Base-by-base conservation (phyloP, 1,284 basidiomycete genomes). In the Rhodotorula glutinis region DNA sequence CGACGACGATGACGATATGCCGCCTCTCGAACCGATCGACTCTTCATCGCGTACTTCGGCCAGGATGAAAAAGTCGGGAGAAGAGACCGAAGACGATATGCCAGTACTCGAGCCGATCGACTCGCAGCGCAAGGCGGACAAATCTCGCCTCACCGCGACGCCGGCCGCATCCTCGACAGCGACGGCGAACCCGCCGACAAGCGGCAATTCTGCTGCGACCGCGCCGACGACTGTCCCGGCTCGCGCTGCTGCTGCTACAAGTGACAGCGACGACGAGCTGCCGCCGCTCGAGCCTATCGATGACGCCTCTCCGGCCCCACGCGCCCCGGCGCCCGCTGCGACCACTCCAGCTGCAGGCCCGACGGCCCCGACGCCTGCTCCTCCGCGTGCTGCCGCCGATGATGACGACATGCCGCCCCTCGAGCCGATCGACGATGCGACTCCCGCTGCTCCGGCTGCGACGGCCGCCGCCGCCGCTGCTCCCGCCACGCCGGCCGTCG, bases 271-370 rank as follows among this genome's bases (percentile, higher is more conserved):
- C 30, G 56, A 54, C 21, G 62, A 63, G 7, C 43, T 63, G 62
- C 62, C 62, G 8, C 27, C 44, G 5, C 44, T 62, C 23, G 65
- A 66, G n/a, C 52, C 46, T 4, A 52, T 60, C 27, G 55, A 38
- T 13, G 23, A 10, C 17, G n/a, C 8, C 8, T 17, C 17, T 23
- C 19, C 40, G 17, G 13, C 23, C 17, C 7, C 25, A 5, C 16
- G 16, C 25, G 9, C n/a, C 25, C 19, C 51, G 14, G 51, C 51
- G 10, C 27, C 49, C n/a, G 23, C 53, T 23, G 10, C 52, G 29
- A 40, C 53, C 25, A 25, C 38, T 40, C 38, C 53, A 3, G 14
- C 23, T 21, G 43, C 43, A 16, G 43, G 4, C 4, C 43, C 43
- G 14, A 21, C 43, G 43, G 14, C 14, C 7, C 9, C 54, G 0